phyloP scores from a whole-genome alignment of 108 stramenopile genomes.

The Aurantiochytrium sp. region DNA sequence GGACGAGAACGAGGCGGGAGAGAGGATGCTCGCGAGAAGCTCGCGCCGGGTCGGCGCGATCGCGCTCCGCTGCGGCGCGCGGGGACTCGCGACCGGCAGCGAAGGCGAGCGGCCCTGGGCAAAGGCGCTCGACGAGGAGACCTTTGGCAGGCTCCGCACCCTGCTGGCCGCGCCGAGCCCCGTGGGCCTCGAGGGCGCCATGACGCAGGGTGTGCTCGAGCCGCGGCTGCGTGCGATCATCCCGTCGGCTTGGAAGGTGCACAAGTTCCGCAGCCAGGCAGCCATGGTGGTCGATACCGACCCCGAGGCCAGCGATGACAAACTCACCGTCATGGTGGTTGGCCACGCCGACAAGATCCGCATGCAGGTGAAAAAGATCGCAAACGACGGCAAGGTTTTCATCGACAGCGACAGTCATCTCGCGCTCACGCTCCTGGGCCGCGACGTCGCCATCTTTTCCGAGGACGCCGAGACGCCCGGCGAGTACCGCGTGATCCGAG shows the following conservation, averaged over 20 bases:
- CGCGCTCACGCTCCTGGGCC: background rate
- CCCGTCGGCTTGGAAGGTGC: background rate
- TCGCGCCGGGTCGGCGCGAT: too few relatives aligned
- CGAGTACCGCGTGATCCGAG: background rate
- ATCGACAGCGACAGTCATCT: constrained; percentile 17
- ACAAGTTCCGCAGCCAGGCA: background rate
- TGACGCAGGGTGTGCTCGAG: background rate
- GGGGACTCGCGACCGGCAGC: too few relatives aligned
- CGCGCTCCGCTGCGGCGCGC: too few relatives aligned
- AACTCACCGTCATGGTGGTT: background rate
- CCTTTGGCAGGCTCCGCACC: background rate
- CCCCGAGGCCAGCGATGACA: background rate
- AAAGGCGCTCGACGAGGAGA: background rate
- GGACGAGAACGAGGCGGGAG: too few relatives aligned
- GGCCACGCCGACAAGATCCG: constrained; percentile 17
- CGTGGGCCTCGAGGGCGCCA: background rate
- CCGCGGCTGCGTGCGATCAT: background rate
- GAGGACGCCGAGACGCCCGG: background rate
- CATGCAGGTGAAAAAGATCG: constrained; percentile 8
- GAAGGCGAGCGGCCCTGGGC: background rate
- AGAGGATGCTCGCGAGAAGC: too few relatives aligned
- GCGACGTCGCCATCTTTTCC: background rate
- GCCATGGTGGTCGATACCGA: background rate
- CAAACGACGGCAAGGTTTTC: background rate
- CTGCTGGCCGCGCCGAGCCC: constrained; percentile 6